phyloP scores from a whole-genome alignment of 108 stramenopile species.

The Phaeodactylum tricornutum region DNA sequence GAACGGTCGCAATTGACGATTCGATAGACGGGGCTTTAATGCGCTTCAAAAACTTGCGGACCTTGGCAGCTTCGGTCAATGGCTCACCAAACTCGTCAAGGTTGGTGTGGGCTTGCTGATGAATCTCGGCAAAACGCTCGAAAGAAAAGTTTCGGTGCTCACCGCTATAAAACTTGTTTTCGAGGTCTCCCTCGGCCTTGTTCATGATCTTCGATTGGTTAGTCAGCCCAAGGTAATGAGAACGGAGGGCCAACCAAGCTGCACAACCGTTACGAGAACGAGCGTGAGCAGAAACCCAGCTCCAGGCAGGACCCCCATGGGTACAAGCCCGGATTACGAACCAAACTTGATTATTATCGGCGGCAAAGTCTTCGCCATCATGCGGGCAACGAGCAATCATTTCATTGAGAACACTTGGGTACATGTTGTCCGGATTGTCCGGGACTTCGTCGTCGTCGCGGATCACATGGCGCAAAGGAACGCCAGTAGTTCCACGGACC shows the following conservation, averaged over 20 bases:
- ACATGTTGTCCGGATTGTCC: background rate
- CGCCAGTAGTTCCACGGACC: too few species aligned
- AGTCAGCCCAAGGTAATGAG: slow-evolving; percentile 8
- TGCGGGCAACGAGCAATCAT: slow-evolving; percentile 16
- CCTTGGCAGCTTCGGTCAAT: slow-evolving; percentile 7
- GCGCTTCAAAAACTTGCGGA: slow-evolving; percentile 8
- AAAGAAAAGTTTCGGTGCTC: slow-evolving; percentile 14
- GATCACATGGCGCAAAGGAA: too few species aligned
- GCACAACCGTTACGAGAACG: slow-evolving; percentile 11
- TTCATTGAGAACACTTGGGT: slow-evolving; percentile 5
- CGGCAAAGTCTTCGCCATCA: slow-evolving; percentile 6
- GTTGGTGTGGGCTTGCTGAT: slow-evolving; percentile 3
- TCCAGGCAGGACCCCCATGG: slow-evolving; percentile 9
- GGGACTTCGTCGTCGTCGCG: background rate
- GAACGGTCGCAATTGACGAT: background rate
- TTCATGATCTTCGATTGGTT: background rate
- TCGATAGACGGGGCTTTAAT: background rate
- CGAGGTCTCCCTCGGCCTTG: slow-evolving; percentile 2
- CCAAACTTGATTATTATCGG: slow-evolving; percentile 12
- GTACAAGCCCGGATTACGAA: slow-evolving; percentile 1
- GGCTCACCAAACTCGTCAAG: slow-evolving; percentile 13
- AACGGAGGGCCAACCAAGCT: slow-evolving; percentile 16
- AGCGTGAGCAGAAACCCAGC: slow-evolving; percentile 3
- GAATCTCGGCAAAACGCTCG: slow-evolving; percentile 5
- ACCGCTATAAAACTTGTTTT: slow-evolving; percentile 4